Evolutionary conservation across 1,284 basidiomycete species (phyloP), one percentile per base, ranked within the genome.

Genomic region (Neolentinus lepideus): DNA sequence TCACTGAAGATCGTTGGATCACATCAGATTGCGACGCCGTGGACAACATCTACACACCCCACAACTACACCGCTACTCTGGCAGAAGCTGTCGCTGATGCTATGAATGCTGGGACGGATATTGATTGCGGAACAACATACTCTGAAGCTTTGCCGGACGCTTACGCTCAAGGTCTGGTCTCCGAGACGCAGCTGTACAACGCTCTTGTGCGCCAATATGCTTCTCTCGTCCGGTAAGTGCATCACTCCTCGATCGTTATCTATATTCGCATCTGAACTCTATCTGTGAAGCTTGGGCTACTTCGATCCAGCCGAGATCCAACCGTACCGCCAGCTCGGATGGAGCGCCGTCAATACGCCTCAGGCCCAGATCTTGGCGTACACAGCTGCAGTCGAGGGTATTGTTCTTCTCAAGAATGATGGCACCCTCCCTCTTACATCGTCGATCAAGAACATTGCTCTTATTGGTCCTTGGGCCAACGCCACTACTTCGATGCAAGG

Each of bases 331-430:
- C 71, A 76, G 59, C 67, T 82, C 12, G 63, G 62, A 29, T 81
- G 75, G 74, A 64, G 66, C 2, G 71, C 77, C 57, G 72, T 83
- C 57, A 78, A 81, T 62, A 75, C 74, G 0, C 71, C 72, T 1
- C 54, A 64, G 2, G 74, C 79, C 0, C 78, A 79, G 58, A 62
- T 70, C n/a, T 71, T 83, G 12, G 80, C 80, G 1, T 68, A 77
- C 61, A 69, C 70, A 54, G 77, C 76, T 19, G 80, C 79, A 1
- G 66, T 75, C 2, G 78, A 81, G 60, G 78, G 80, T 22, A 74
- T 81, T 14, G 76, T 77, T 12, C 70, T 83, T 1, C 68, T 83
- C 26, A 82, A 83, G 67, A 83, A 82, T 60, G 78, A 82, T 56
- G 79, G 79, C 26, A 71, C 71, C 3, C 68, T 83, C 2, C 80